Base-by-base conservation (phyloP, 2,329 filamentous ascomycete species). In the Arthrinium puccinioides region DNA sequence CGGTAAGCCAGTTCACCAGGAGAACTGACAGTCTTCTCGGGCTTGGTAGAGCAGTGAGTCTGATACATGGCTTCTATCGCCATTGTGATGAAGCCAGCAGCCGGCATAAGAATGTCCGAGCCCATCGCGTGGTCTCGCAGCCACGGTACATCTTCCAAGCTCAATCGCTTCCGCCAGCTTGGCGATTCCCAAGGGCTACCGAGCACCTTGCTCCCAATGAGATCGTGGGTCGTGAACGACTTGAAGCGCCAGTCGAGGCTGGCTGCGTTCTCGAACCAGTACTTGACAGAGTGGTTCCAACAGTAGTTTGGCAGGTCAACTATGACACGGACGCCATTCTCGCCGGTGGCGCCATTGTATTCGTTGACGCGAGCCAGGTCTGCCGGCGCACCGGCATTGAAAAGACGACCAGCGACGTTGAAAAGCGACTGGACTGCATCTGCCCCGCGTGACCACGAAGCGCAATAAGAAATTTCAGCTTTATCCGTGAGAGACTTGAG, bases 61-160 rank as follows among this genome's bases (percentile, higher is more conserved):
- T 56, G 54, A 15, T 46, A 53, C n/a, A 55, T 28, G 6, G 53
- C 56, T 34, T 57, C 56, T 1, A 55, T 4, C 0, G 47, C 55
- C 48, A 66, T 56, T 2, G 60, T 49, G 0, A 59, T 46, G n/a
- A 50, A 53, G 3, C 59, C 66, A 4, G 59, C 51, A 3, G 53
- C 65, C 21, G 67, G 61, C 21, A 66, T 58, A 35, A 70, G 49
- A 23, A 61, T 57, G 16, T 67, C 52, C 33, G 53, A 56, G n/a
- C 67, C 64, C 52, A 70, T 61, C 16, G 47, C 44, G 51, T 71
- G 69, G 43, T 70, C 66, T 10, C 56, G 48, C 3, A 69, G 57
- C 41, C 69, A 70, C n/a, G 71, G 56, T 0, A 51, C 23, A 9
- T 49, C 30, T 8, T 9, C 26, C 2, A 53, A 6, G 4, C 31